These are phyloP conservation scores for Jamesozyma spencerorum DNA, from an alignment of 805 yeast genomes.

Conservation along the genomic window DNA sequence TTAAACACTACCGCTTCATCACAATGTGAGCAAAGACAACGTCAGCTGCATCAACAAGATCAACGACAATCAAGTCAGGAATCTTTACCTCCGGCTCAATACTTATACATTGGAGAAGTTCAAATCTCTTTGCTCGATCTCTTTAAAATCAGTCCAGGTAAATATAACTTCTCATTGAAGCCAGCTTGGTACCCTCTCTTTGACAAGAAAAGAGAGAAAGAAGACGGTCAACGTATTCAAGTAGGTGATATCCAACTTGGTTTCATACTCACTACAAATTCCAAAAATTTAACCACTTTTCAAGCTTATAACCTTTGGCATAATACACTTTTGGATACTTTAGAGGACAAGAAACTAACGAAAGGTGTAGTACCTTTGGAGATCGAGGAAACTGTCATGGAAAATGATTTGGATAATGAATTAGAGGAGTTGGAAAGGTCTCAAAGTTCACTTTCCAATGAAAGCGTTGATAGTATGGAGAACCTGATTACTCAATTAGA, in stretches of 20 bases:
- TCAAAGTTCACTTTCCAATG: not conserved
- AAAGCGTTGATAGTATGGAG: too few species aligned
- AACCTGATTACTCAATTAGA: slow-evolving; percentile 2
- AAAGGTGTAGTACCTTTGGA: not conserved
- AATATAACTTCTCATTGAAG: slow-evolving; percentile 13
- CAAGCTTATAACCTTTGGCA: slow-evolving; percentile 20
- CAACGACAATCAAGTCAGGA: not conserved
- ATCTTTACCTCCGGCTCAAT: slow-evolving; percentile 3
- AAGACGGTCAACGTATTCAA: slow-evolving; percentile 8
- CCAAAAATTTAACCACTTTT: slow-evolving; percentile 13
- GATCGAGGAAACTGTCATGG: slow-evolving; percentile 4
- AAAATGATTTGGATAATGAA: slow-evolving; percentile 8
- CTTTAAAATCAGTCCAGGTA: slow-evolving; percentile 14
- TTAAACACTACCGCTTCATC: not conserved
- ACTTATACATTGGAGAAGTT: slow-evolving; percentile 26
- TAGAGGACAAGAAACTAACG: slow-evolving; percentile 1
- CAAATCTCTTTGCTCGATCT: slow-evolving; percentile 23
- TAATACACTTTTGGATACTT: slow-evolving; percentile 6
- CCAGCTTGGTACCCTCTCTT: slow-evolving; percentile 22
- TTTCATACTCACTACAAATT: slow-evolving; percentile 12
- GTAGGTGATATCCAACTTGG: slow-evolving; percentile 23
- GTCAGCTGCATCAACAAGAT: not conserved
- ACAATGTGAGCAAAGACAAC: too few species aligned
- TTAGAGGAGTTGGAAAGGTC: not conserved
- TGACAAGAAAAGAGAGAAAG: slow-evolving; percentile 17